phyloP scores from a whole-genome alignment of 495 filamentous ascomycete genomes.

The Trichoderma erinaceum region DNA sequence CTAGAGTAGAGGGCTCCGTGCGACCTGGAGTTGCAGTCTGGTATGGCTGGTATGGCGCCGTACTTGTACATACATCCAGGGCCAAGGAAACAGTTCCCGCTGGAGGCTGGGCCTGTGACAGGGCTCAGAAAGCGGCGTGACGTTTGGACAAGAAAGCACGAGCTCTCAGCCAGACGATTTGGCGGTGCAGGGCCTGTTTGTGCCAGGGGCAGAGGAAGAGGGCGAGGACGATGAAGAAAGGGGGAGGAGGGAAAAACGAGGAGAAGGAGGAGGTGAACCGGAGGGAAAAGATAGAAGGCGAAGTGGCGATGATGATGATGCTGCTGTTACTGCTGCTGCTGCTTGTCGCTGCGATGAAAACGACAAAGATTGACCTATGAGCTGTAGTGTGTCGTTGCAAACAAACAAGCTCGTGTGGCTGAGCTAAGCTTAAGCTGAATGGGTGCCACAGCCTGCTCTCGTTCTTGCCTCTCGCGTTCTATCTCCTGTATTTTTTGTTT shows the following conservation, averaged over 20 bases:
- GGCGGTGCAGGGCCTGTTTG: not conserved
- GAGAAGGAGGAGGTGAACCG: not conserved
- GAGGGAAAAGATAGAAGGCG: not conserved
- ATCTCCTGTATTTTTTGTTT: not conserved
- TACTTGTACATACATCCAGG: not conserved
- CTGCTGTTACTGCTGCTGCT: not conserved
- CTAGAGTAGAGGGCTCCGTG: not conserved
- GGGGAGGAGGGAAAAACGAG: not conserved
- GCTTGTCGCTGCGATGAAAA: not conserved
- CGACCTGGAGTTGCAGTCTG: not conserved
- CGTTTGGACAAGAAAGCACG: constrained; percentile 5
- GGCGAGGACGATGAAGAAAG: not conserved
- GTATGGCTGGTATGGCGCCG: not conserved
- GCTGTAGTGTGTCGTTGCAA: not conserved
- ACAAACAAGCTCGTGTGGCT: not conserved
- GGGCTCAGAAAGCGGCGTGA: constrained; percentile 6
- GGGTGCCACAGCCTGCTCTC: not conserved
- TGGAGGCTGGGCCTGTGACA: not conserved
- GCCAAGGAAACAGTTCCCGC: no score
- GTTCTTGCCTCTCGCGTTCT: not conserved
- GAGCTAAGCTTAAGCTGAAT: not conserved
- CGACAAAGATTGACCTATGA: not conserved
- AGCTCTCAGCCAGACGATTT: not conserved
- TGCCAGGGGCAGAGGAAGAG: not conserved
- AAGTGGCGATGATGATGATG: not conserved